Conservation (phyloP, 1,139 yeast genomes). For the Taphrina sp. region DNA sequence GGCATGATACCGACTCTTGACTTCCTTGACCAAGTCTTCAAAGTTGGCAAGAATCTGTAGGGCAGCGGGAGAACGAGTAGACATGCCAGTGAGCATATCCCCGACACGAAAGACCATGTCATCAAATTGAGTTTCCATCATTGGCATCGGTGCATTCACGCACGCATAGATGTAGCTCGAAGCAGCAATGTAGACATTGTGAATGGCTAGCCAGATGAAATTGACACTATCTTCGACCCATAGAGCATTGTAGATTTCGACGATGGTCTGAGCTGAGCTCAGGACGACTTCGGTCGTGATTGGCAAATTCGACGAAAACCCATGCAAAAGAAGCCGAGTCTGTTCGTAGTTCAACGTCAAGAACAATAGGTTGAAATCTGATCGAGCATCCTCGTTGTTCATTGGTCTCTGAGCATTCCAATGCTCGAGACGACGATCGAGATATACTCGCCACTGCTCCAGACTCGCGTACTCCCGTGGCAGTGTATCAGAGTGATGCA, state of each 20-base stretch:
- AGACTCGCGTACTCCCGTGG: constrained; percentile 62
- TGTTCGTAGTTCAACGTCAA: constrained; percentile 76
- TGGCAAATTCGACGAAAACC: constrained; percentile 69
- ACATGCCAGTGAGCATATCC: constrained; percentile 25
- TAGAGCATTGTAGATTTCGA: constrained; percentile 60
- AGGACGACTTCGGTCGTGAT: constrained; percentile 57
- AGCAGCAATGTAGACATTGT: constrained; percentile 79
- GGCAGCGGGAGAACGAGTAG: constrained; percentile 27
- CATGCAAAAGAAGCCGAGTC: constrained; percentile 68
- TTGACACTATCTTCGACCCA: constrained; percentile 60
- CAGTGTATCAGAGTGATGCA: constrained; percentile 67
- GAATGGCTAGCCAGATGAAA: constrained; percentile 93
- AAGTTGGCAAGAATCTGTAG: constrained; percentile 16
- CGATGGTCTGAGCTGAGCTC: constrained; percentile 64
- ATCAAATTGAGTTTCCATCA: neutral
- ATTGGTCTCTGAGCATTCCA: constrained; percentile 66
- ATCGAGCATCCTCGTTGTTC: constrained; percentile 61
- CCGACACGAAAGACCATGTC: constrained; percentile 11
- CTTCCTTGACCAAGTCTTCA: constrained; percentile 14
- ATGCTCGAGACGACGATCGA: constrained; percentile 53
- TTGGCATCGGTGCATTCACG: constrained; percentile 1
- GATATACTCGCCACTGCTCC: constrained; percentile 59
- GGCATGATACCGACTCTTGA: constrained; percentile 3
- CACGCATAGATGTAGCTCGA: constrained; percentile 26
- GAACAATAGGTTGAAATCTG: constrained; percentile 68